Evolutionary conservation across 1,284 basidiomycete species (phyloP).

Genomic region (Moniliella sp.): DNA sequence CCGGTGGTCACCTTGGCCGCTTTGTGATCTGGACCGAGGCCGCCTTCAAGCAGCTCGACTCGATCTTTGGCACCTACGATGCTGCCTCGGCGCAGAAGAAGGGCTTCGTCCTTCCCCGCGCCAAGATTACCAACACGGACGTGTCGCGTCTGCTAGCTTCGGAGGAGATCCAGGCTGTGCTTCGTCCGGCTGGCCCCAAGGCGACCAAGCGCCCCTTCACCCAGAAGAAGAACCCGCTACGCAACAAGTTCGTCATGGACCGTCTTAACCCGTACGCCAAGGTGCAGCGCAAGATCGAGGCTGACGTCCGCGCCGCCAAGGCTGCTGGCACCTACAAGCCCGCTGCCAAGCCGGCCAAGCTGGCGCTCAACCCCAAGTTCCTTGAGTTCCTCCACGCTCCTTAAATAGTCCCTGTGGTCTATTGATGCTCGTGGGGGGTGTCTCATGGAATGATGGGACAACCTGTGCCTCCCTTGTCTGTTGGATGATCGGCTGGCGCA

Average conservation of each 20-base stretch:
- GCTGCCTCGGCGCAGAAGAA: constrained; percentile 66
- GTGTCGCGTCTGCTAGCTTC: constrained; percentile 90
- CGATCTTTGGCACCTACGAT: constrained; percentile 80
- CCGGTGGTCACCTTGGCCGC: constrained; percentile 93
- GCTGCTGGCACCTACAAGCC: constrained; percentile 22
- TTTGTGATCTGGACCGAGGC: constrained; percentile 98
- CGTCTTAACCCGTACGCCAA: constrained; percentile 96
- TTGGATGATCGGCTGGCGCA: too few relatives aligned
- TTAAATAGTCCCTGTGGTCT: too few relatives aligned
- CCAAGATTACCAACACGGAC: constrained; percentile 93
- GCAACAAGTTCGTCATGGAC: constrained; percentile 91
- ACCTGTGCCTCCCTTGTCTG: too few relatives aligned
- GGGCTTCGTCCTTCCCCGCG: constrained; percentile 39
- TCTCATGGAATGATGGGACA: too few relatives aligned
- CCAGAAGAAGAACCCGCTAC: constrained; percentile 87
- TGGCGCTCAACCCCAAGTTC: constrained; percentile 61
- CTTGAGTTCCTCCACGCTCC: constrained; percentile 62
- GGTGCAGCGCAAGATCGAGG: constrained; percentile 23
- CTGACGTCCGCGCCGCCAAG: constrained; percentile 21
- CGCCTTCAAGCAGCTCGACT: constrained; percentile 77
- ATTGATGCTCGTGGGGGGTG: too few relatives aligned
- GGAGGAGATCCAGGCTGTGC: constrained; percentile 45
- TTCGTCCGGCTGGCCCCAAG: constrained; percentile 63
- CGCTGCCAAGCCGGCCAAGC: constrained; percentile 8
- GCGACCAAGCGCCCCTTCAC: constrained; percentile 79